Percentiles rank a stretch among this genome's conserved stretches.
Conservation (phyloP, 352 stramenopile genomes). For the Pythium insidiosum region DNA sequence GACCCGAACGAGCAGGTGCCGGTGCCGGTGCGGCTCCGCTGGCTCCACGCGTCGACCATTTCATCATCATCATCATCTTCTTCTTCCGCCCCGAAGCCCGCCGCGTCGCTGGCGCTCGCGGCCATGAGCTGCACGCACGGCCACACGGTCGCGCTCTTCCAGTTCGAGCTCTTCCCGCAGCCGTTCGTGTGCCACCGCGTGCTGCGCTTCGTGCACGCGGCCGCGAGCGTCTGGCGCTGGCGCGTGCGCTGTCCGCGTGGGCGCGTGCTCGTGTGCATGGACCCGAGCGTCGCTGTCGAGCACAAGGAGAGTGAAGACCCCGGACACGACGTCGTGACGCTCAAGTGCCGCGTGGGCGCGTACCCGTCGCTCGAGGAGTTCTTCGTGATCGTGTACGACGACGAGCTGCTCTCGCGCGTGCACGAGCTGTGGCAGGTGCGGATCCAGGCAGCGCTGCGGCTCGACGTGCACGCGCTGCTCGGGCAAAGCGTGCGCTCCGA, state of each 20-base stretch:
- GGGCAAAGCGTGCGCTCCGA: conserved; percentile 82
- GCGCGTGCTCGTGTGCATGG: conserved; percentile 64
- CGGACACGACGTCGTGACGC: conserved; percentile 18
- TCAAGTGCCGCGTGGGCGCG: conserved; percentile 85
- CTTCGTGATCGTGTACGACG: conserved; percentile 86
- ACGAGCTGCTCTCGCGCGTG: conserved; percentile 73
- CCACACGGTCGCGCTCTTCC: conserved; percentile 85
- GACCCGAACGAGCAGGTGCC: conserved; percentile 75
- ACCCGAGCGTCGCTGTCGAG: conserved; percentile 59
- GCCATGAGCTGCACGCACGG: conserved; percentile 84
- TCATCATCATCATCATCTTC: no score
- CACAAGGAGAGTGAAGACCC: conserved; percentile 10
- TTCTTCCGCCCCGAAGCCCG: neutral
- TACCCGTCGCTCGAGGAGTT: conserved; percentile 88
- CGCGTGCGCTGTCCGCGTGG: conserved; percentile 28
- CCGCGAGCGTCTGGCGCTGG: conserved; percentile 53
- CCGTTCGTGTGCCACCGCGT: conserved; percentile 84
- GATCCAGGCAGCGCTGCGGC: conserved; percentile 60
- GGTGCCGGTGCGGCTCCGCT: conserved; percentile 86
- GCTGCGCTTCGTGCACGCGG: conserved; percentile 53
- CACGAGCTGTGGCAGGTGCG: conserved; percentile 82
- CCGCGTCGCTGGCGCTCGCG: conserved; percentile 10
- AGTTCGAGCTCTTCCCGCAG: conserved; percentile 69
- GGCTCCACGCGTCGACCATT: conserved; percentile 28
- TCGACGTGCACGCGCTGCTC: conserved; percentile 84